Evolutionary conservation across 495 filamentous ascomycete genomes (phyloP), one percentile per base, ranked within the genome.

Genomic region (Pyronema omphalodes): DNA sequence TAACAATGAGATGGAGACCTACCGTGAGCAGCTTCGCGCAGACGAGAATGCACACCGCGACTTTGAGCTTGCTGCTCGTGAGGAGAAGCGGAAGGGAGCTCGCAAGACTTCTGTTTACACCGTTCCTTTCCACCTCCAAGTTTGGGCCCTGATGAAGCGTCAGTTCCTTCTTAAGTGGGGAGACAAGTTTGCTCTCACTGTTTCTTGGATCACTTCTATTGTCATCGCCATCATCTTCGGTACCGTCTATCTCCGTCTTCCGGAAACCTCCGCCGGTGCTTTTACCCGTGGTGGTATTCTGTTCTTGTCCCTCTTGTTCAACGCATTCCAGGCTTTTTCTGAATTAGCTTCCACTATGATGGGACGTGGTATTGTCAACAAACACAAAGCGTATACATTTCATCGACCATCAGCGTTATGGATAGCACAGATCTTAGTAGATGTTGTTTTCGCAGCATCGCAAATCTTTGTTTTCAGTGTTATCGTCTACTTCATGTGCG

Each of bases 81-180:
- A 91, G 58, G 79, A 80, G 58, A 89, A 93, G 69, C 77, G 81
- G 19, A 77, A 81, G 52, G 78, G 78, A 17, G 75, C 82, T 0
- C 67, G 70, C 0, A 75, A 78, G 58, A 76, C 73, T 44, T 85
- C 82, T 3, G 82, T 87, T 11, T 93, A 93, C 69, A 82, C 77
- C 0, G 81, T 88, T 48, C 83, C 83, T 0, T 88, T 84, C 64
- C 76, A 81, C 52, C 69, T 82, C 1, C 86, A 93, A 62, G 71
- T 89, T 6, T 88, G 82, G 83, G 81, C 83, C 6, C 60, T 91
- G 52, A 83, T 86, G 75, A 79, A 86, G 60, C 74, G 86, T 0
- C 86, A 93, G 62, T 89, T 83, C 63, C 69, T 83, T 29, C 77
- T 89, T 57, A 89, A 88, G 67, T 83, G 81, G 75, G 84, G 88